Base-by-base conservation (phyloP, 768 basidiomycete species). In the Suillus variegatus region DNA sequence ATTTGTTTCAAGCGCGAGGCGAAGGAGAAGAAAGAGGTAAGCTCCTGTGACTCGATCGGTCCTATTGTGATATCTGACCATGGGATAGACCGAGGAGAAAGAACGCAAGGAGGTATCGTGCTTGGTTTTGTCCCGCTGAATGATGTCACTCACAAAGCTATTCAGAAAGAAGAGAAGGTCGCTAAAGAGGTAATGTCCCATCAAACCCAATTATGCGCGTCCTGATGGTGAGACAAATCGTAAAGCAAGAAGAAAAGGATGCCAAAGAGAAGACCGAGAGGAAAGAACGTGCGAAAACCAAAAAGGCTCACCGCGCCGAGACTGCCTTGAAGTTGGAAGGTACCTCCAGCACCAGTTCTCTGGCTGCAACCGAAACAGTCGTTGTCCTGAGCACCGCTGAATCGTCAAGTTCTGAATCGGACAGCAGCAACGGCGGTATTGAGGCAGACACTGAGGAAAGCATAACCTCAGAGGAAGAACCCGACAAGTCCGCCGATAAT, bases 401-500 rank as follows among this genome's bases (percentile, higher is more conserved):
- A 72, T 60, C 71, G 75, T 82, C 85, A 32, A 84, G 80, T 67
- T 89, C 86, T 51, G 88, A 88, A 71, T 84, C 85, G 35, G 89
- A 89, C 70, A 82, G 75, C 64, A 86, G 80, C 73, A 87, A 82
- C 20, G 86, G 85, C 16, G 82, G 81, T 22, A 83, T 83, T 61
- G 92, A 92, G 65, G 90, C 88, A 9, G 92, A 93, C 71, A 86
- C 86, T 28, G 91, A 93, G 75, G 89, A 88, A 72, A 91, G 89
- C 71, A 79, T 89, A 68, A 88, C 90, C 4, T 91, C 90, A 41
- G 91, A 92, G 70, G 91, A 83, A 64, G 86, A 91, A 71, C 72
- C 74, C 25, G 84, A 87, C 47, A 85, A 84, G 70, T 69, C 73
- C 22, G 74, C 72, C 52, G 74, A 71, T 36, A 63, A 60, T 40